Percentiles rank a stretch among this genome's conserved stretches.
phyloP scores from a whole-genome alignment of 2,329 filamentous ascomycete species.

The Fusarium mangiferae region DNA sequence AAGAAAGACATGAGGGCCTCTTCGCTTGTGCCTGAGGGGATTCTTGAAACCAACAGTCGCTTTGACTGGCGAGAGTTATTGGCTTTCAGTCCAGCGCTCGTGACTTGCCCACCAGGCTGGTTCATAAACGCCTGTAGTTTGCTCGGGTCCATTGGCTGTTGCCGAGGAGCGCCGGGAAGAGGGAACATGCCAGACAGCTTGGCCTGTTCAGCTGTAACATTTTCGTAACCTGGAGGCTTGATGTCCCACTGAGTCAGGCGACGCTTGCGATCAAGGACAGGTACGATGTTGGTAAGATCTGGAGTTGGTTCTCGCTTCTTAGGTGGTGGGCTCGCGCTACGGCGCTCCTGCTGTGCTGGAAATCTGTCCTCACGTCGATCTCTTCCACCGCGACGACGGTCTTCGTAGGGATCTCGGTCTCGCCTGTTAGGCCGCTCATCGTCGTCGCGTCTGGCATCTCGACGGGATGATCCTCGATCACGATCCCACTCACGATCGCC shows the following conservation, averaged over 20 bases:
- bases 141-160: constrained; percentile 93
- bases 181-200: constrained; percentile 99
- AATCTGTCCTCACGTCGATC: constrained; percentile 55
- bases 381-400: constrained; percentile 64
- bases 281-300: constrained; percentile 87
- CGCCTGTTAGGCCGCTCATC: constrained; percentile 66
- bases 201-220: constrained; percentile 96
- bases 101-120: constrained; percentile 78
- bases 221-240: constrained; percentile 97
- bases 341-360: constrained; percentile 63
- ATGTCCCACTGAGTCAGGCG: constrained; percentile 99
- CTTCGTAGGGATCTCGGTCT: constrained; percentile 65
- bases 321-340: constrained; percentile 81
- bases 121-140: constrained; percentile 97
- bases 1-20: constrained; percentile 86
- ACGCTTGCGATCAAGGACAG: constrained; percentile 86
- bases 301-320: constrained; percentile 97
- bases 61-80: constrained; percentile 94
- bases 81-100: constrained; percentile 85
- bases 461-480: constrained; percentile 70
- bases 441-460: constrained; percentile 73
- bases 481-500: constrained; percentile 80
- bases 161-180: constrained; percentile 90
- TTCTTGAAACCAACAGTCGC: constrained; percentile 87
- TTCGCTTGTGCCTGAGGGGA: constrained; percentile 78